Conservation (phyloP, 306 rosid genomes). For the Boehmeria nivea region DNA sequence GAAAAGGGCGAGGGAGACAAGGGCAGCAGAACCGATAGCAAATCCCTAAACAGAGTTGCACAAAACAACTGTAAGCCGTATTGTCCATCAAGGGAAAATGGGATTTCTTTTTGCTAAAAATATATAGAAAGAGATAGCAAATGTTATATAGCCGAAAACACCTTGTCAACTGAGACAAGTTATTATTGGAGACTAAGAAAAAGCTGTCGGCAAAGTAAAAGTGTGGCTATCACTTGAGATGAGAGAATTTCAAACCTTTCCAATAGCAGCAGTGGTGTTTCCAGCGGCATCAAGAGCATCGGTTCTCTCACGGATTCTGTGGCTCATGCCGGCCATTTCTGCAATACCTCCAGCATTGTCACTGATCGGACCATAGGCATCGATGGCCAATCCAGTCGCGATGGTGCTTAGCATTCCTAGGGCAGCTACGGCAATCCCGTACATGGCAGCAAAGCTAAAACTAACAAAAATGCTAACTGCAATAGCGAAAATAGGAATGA, state of each 20-base stretch:
- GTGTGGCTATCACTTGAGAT: background rate
- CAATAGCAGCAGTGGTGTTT: conserved; percentile 97
- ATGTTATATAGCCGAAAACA: too few relatives aligned
- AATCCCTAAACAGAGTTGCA: too few relatives aligned
- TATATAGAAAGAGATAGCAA: too few relatives aligned
- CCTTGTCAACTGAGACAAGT: too few relatives aligned
- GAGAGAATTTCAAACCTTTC: conserved; percentile 67
- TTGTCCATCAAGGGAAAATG: background rate
- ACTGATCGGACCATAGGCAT: conserved; percentile 97
- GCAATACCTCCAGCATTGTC: conserved; percentile 99
- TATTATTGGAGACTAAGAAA: too few relatives aligned
- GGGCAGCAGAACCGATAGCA: conserved; percentile 95
- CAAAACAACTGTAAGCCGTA: background rate
- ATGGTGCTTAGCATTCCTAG: conserved; percentile 98
- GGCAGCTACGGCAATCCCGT: conserved; percentile 94
- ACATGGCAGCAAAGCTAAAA: conserved; percentile 96
- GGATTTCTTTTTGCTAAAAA: background rate
- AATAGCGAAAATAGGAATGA: conserved; percentile 93
- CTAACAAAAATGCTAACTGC: conserved; percentile 82
- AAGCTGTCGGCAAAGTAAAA: background rate
- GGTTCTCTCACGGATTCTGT: conserved; percentile 85
- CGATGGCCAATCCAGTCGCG: conserved; percentile 94
- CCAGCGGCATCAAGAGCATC: conserved; percentile 99
- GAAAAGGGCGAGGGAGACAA: conserved; percentile 93
- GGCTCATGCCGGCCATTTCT: conserved; percentile 99